Evolutionary conservation across 257 asterid genomes (phyloP).

Genomic region (Jacaranda mimosifolia): DNA sequence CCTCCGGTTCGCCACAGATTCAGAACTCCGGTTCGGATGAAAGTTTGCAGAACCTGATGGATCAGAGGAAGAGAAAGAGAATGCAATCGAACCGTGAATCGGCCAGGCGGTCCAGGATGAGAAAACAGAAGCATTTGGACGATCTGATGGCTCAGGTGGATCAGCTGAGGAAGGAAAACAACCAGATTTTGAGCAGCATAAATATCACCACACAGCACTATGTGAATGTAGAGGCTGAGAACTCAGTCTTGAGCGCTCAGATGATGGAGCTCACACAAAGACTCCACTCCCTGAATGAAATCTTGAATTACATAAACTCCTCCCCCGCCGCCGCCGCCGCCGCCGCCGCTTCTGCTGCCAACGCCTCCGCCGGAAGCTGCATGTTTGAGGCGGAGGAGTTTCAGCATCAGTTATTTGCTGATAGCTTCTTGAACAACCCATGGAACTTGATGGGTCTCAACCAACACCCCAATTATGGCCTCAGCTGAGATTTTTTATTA

Average conservation of each 20-base stretch:
- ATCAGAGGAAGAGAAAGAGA: slow-evolving; percentile 75
- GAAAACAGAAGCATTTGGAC: slow-evolving; percentile 87
- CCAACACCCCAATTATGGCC: slow-evolving; percentile 74
- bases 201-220: slow-evolving; percentile 55
- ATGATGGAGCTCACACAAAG: slow-evolving; percentile 78
- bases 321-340: slow-evolving; percentile 31
- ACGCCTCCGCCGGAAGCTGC: slow-evolving; percentile 34
- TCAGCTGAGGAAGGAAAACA: slow-evolving; percentile 64
- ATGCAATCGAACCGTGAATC: slow-evolving; percentile 96
- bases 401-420: slow-evolving; percentile 41
- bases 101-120: slow-evolving; percentile 86
- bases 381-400: slow-evolving; percentile 51
- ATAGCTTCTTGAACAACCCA: slow-evolving; percentile 49
- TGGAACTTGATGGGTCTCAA: slow-evolving; percentile 67
- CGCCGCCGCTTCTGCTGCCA: slow-evolving; percentile 12
- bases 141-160: slow-evolving; percentile 63
- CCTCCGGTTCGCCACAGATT: slow-evolving; percentile 62
- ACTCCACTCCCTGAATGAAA: slow-evolving; percentile 70
- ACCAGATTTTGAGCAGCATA: slow-evolving; percentile 48
- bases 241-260: slow-evolving; percentile 80
- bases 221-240: slow-evolving; percentile 71
- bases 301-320: slow-evolving; percentile 56
- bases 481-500: slow-evolving; percentile 69
- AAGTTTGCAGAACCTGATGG: slow-evolving; percentile 52
- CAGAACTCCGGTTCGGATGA: slow-evolving; percentile 61